These are phyloP conservation scores for Candida argentea DNA, from an alignment of 805 yeast genomes.

Conservation along the genomic window DNA sequence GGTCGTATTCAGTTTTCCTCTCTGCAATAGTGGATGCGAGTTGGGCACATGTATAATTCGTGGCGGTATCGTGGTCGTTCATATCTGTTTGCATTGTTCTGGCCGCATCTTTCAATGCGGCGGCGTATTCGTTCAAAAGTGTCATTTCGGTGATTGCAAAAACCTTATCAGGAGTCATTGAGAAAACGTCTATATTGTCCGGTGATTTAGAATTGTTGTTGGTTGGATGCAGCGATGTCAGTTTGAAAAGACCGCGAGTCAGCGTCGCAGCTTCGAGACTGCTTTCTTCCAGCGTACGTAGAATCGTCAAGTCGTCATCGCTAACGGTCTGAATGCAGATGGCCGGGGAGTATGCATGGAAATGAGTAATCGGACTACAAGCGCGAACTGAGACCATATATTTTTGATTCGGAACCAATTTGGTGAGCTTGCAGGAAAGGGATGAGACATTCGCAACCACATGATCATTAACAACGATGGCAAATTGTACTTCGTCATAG, in stretches of 20 bases:
- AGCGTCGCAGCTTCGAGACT: conserved; percentile 3
- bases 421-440: conserved; percentile 24
- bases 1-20: conserved; percentile 29
- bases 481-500: conserved; percentile 23
- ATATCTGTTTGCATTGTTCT: conserved; percentile 11
- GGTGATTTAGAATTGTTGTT: background rate
- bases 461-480: conserved; percentile 22
- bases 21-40: no score
- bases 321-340: conserved; percentile 21
- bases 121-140: conserved; percentile 14
- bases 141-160: conserved; percentile 10
- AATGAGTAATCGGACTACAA: conserved; percentile 24
- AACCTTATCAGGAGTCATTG: conserved; percentile 8
- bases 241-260: no score
- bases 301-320: conserved; percentile 1
- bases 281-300: conserved; percentile 2
- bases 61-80: conserved; percentile 11
- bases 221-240: no score
- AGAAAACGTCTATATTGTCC: conserved; percentile 3
- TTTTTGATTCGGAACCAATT: conserved; percentile 14
- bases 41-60: no score
- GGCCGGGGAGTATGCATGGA: conserved; percentile 22
- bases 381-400: conserved; percentile 30
- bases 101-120: conserved; percentile 17
- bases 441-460: conserved; percentile 28